Evolutionary conservation across 352 stramenopile genomes (phyloP), one percentile per base, ranked within the genome.

Genomic region (Globisporangium iwayamae): DNA sequence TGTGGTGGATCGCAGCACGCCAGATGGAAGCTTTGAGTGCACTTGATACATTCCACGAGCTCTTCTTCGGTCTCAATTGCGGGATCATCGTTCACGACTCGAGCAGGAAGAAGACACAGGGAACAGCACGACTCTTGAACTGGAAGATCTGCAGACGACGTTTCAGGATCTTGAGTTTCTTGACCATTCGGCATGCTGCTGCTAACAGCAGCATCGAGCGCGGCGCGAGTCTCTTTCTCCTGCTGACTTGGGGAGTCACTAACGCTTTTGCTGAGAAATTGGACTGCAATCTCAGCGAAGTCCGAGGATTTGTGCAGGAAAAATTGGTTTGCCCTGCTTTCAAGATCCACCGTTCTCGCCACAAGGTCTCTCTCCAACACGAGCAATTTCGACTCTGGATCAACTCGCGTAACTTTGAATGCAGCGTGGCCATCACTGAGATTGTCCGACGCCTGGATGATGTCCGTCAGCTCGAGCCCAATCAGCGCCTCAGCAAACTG

Each of bases 1-100:
- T 91, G 71, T 5, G 87, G 87, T 4, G 85, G 86, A 61, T 94
- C 84, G 50, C 84, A 92, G 54, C 87, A 96, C n/a, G 78, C 84
- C 1, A 63, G 48, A 66, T 96, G 87, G 32, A 85, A 94, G 1
- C 64, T 58, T 11, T 67, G 62, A 5, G 72, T 30, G 55, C 87
- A 96, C 30, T 81, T 78, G 9, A 69, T 59, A 38, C 87, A 96
- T 30, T 63, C 55, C 16, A 93, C 68, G 28, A 94, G 65, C 18
- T 78, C 69, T 51, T 87, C 77, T 8, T 48, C 64, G 13, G 43
- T 13, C 1, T 45, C 57, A 20, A 39, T 28, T 6, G 25, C 20
- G 7, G 62, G 10, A 8, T 47, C 51, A 46, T 50, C 50, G 4
- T 43, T 9, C 20, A 46, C n/a, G 2, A 58, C 32, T 28, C 36